Conservation (phyloP, 140 eudicot species). For the Ambrosia hybrid region DNA sequence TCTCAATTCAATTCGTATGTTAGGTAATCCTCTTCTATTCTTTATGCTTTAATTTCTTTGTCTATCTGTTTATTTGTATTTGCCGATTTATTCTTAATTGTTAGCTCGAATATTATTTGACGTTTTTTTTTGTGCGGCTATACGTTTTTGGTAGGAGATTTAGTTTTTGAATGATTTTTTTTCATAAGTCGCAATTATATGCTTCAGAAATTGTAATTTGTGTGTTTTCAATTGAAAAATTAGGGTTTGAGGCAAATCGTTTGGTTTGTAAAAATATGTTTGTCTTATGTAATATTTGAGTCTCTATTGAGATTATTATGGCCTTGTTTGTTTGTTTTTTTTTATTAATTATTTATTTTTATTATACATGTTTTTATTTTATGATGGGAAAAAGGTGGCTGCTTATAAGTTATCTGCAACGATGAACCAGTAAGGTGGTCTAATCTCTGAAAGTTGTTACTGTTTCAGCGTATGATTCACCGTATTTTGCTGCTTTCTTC, state of each 20-base stretch:
- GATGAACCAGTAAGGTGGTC: slow-evolving; percentile 13
- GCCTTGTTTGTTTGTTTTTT: no score
- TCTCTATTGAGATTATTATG: not conserved
- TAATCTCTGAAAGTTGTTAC: slow-evolving; percentile 29
- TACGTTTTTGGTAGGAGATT: slow-evolving; percentile 1
- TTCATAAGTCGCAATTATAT: not conserved
- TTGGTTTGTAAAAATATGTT: not conserved
- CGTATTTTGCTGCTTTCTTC: slow-evolving; percentile 7
- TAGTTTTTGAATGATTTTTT: not conserved
- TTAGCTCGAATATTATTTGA: not conserved
- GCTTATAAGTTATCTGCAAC: not conserved
- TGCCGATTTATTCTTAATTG: not conserved
- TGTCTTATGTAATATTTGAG: not conserved
- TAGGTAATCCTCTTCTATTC: not conserved
- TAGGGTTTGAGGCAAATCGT: not conserved
- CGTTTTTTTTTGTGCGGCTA: not conserved
- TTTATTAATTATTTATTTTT: not conserved
- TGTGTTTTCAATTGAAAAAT: not conserved
- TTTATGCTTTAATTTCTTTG: not conserved
- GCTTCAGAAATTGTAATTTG: not conserved
- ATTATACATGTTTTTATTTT: not conserved
- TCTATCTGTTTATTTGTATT: not conserved
- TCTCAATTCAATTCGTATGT: not conserved
- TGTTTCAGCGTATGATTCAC: slow-evolving; percentile 18
- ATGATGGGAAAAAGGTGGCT: not conserved